phyloP scores from a whole-genome alignment of 495 filamentous ascomycete genomes.

The Arthonia radiata region DNA sequence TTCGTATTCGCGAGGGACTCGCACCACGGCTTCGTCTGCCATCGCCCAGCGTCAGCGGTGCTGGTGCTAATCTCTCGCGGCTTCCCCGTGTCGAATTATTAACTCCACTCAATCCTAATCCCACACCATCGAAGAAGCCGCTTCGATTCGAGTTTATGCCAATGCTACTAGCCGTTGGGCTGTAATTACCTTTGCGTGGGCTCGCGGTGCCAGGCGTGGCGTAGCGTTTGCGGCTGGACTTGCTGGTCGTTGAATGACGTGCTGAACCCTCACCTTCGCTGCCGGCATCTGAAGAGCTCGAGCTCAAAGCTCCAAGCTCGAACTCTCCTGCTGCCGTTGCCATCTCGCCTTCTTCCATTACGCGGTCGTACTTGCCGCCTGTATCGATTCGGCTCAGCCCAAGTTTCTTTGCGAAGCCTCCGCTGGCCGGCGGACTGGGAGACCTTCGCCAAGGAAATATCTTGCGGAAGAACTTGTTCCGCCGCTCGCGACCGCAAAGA shows the following conservation, averaged over 20 bases:
- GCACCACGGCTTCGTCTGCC: constrained; percentile 32
- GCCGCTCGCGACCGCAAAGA: constrained; percentile 44
- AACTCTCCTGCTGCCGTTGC: constrained; percentile 18
- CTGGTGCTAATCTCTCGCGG: constrained; percentile 36
- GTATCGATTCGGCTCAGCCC: constrained; percentile 23
- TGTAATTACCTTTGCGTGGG: constrained; percentile 28
- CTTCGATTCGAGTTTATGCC: constrained; percentile 30
- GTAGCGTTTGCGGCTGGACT: constrained; percentile 13
- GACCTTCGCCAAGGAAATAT: constrained; percentile 24
- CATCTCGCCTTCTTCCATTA: constrained; percentile 51
- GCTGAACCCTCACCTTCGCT: too few species aligned
- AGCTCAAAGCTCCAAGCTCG: constrained; percentile 42
- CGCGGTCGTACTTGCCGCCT: constrained; percentile 45
- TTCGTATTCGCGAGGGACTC: constrained; percentile 39
- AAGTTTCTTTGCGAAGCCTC: constrained; percentile 18
- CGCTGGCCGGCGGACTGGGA: constrained; percentile 23
- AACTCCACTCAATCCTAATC: constrained; percentile 43
- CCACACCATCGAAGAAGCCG: constrained; percentile 16
- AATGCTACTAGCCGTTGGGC: constrained; percentile 39
- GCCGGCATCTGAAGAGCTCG: constrained; percentile 22
- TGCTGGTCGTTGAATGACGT: constrained; percentile 25
- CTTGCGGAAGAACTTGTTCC: constrained; percentile 36
- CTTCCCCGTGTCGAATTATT: constrained; percentile 56
- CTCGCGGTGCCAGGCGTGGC: constrained; percentile 26
- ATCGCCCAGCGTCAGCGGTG: constrained; percentile 17